A percentile compares a stretch with the other conserved stretches of the same genome.
These are phyloP conservation scores for Hsuehochloa calcarea DNA, from an alignment of 176 grass and related monocot genomes.

Conservation along the genomic window DNA sequence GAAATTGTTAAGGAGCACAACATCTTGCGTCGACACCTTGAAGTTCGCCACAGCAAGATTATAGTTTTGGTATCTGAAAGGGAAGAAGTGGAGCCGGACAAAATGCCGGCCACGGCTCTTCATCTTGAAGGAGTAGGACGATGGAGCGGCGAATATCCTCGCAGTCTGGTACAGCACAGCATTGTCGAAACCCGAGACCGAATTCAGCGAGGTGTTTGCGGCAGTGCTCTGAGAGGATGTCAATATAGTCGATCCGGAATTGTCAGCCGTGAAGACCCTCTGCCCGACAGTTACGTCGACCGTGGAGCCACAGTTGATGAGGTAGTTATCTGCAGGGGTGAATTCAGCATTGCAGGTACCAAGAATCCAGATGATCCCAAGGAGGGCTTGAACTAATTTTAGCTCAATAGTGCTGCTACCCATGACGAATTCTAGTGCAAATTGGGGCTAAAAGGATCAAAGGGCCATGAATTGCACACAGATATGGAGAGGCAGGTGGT, in stretches of 20 bases:
- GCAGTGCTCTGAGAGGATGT: constrained; percentile 30
- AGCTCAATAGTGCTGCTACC: background rate
- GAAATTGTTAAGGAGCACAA: constrained; percentile 73
- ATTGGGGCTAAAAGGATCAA: background rate
- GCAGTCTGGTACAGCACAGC: constrained; percentile 56
- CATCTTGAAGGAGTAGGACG: constrained; percentile 67
- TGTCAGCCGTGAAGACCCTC: constrained; percentile 58
- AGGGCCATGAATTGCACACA: background rate
- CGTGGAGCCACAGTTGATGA: constrained; percentile 72
- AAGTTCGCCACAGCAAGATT: constrained; percentile 53
- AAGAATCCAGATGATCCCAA: constrained; percentile 19
- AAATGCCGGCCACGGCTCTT: constrained; percentile 72
- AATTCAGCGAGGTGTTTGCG: constrained; percentile 27
- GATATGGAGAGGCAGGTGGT: background rate
- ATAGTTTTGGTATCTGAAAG: constrained; percentile 54
- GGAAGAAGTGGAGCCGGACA: constrained; percentile 71
- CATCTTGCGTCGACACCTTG: constrained; percentile 72
- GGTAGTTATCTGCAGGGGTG: constrained; percentile 74
- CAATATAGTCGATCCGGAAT: constrained; percentile 21
- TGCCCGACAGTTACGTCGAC: constrained; percentile 23
- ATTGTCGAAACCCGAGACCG: constrained; percentile 18
- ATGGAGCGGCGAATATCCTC: constrained; percentile 46
- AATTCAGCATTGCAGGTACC: constrained; percentile 55
- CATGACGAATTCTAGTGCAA: constrained; percentile 9
- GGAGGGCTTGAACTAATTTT: background rate